phyloP scores from a whole-genome alignment of 2,329 filamentous ascomycete genomes.

The Scytalidium lignicola region DNA sequence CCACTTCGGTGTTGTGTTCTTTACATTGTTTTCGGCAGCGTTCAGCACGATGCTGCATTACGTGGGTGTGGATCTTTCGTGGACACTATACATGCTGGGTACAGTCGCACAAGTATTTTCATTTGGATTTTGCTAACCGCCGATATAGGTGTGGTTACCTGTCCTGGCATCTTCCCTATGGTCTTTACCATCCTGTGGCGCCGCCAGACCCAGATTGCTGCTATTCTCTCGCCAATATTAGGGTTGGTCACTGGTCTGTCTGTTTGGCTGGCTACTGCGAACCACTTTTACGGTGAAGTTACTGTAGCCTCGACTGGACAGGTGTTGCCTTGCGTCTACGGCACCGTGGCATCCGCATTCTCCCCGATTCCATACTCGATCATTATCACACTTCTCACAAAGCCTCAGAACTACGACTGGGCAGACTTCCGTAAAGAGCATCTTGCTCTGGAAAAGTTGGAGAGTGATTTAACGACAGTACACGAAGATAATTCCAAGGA shows the following conservation, averaged over 20 bases:
- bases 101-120: constrained; percentile 2
- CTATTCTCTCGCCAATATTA: constrained; percentile 43
- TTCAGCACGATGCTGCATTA: constrained; percentile 50
- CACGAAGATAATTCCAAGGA: constrained; percentile 1
- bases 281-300: constrained; percentile 40
- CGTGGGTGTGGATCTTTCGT: constrained; percentile 47
- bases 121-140: neutral
- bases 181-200: constrained; percentile 48
- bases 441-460: constrained; percentile 31
- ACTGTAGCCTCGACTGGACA: constrained; percentile 42
- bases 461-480: neutral
- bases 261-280: constrained; percentile 47
- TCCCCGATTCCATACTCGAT: constrained; percentile 39
- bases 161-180: constrained; percentile 49
- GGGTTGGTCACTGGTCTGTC: constrained; percentile 46
- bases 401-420: constrained; percentile 28
- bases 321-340: constrained; percentile 46
- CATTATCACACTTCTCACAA: constrained; percentile 38
- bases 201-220: constrained; percentile 42
- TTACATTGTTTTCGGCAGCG: constrained; percentile 43
- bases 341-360: constrained; percentile 43
- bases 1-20: constrained; percentile 48
- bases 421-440: constrained; percentile 34
- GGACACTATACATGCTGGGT: constrained; percentile 50
- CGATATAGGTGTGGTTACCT: constrained; percentile 40